phyloP scores from a whole-genome alignment of 2,329 filamentous ascomycete genomes.

The Cytospora piceae region DNA sequence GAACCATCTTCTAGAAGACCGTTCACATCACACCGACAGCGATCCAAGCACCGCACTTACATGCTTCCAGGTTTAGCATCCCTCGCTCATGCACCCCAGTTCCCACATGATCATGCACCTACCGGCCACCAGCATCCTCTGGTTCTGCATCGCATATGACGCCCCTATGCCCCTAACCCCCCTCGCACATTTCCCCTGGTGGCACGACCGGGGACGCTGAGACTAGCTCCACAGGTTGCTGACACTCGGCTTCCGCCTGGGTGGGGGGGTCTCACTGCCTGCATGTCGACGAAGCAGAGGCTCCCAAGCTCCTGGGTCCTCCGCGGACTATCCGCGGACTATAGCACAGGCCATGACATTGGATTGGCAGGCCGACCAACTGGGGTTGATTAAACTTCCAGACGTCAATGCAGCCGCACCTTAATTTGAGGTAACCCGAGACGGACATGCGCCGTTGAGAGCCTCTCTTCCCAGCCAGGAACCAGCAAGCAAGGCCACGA shows the following conservation, averaged over 20 bases:
- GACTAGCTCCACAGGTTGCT: background rate
- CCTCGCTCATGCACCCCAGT: background rate
- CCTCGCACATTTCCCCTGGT: background rate
- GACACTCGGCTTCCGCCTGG: background rate
- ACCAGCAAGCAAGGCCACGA: slow-evolving; percentile 10
- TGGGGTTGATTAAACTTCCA: slow-evolving; percentile 2
- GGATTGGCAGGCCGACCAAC: background rate
- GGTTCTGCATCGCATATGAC: background rate
- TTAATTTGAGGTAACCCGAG: slow-evolving; percentile 18
- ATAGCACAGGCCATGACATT: background rate
- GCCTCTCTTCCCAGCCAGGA: background rate
- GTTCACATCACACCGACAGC: slow-evolving; percentile 7
- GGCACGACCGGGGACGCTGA: background rate
- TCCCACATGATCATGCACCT: background rate
- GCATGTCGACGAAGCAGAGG: background rate
- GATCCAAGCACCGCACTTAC: background rate
- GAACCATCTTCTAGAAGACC: slow-evolving; percentile 16
- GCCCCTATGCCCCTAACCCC: background rate
- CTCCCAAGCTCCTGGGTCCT: slow-evolving; percentile 1
- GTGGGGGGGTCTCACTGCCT: background rate
- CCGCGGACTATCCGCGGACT: too few relatives aligned
- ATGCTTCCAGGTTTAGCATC: slow-evolving; percentile 4
- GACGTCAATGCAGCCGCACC: slow-evolving; percentile 11
- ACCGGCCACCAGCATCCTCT: background rate
- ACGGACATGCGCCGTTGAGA: slow-evolving; percentile 20